Percentiles rank a stretch among this genome's conserved stretches.
phyloP scores from a whole-genome alignment of 768 basidiomycete species.

The Hericium rajendrae region DNA sequence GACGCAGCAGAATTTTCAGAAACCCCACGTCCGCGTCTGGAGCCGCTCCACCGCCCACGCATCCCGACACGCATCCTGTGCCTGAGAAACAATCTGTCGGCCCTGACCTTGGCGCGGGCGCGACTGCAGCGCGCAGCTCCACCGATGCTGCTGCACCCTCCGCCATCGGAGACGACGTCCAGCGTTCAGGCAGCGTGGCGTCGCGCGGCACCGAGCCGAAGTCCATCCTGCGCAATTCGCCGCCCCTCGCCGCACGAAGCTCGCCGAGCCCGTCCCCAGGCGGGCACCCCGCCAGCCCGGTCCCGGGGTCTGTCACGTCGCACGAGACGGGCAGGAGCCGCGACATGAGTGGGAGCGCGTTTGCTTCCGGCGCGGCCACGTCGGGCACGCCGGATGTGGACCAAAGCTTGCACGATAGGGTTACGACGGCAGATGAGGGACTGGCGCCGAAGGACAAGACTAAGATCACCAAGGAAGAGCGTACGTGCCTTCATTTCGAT shows the following conservation, averaged over 20 bases:
- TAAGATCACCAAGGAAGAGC: conserved; percentile 41
- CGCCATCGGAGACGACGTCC: not conserved
- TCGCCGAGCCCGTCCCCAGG: not conserved
- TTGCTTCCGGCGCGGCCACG: conserved; percentile 45
- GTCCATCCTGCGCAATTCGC: not conserved
- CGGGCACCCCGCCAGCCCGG: not conserved
- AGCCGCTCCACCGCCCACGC: not conserved
- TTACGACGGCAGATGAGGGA: conserved; percentile 36
- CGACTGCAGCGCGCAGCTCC: not conserved
- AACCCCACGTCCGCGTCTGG: not conserved
- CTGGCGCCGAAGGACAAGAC: conserved; percentile 42
- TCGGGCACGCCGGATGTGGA: conserved; percentile 36
- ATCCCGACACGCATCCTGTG: not conserved
- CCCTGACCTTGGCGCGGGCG: not conserved
- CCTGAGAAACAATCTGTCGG: too few species aligned
- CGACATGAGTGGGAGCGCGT: conserved; percentile 23
- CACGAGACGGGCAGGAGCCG: not conserved
- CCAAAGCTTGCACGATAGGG: conserved; percentile 26
- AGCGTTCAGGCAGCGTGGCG: not conserved
- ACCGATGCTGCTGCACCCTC: not conserved
- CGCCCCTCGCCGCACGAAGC: not conserved
- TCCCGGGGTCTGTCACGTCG: not conserved
- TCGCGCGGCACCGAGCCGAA: not conserved
- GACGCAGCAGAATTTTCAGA: not conserved
- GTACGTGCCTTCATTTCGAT: conserved; percentile 25